Evolutionary conservation across 2,329 filamentous ascomycete species (phyloP).

Genomic region (Rhinocladiella mackenziei): DNA sequence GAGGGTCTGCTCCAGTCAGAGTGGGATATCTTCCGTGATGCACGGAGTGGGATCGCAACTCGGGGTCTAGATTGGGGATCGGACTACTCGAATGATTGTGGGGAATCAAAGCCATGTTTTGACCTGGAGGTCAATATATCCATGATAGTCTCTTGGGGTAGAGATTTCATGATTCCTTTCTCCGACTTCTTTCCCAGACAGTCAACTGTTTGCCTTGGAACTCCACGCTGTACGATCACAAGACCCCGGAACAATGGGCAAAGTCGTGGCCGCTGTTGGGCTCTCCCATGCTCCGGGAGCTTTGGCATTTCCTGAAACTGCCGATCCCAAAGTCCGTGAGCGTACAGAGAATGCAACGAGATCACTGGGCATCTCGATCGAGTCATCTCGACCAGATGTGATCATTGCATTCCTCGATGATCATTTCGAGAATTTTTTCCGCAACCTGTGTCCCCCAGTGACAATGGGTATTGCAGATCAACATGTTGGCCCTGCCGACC

Average conservation of each 20-base stretch:
- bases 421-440: conserved; percentile 35
- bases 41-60: too few relatives aligned
- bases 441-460: conserved; percentile 32
- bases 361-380: conserved; percentile 31
- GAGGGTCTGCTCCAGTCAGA: too few relatives aligned
- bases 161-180: too few relatives aligned
- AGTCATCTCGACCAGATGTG: conserved; percentile 31
- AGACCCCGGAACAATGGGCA: conserved; percentile 15
- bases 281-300: conserved; percentile 16
- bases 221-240: too few relatives aligned
- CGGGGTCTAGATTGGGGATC: too few relatives aligned
- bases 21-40: too few relatives aligned
- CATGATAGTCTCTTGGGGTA: too few relatives aligned
- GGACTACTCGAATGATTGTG: too few relatives aligned
- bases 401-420: conserved; percentile 35
- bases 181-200: too few relatives aligned
- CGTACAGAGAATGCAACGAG: conserved; percentile 31
- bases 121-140: too few relatives aligned
- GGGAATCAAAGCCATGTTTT: too few relatives aligned
- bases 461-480: conserved; percentile 30
- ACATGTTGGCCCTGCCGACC: conserved; percentile 33
- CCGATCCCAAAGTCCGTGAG: conserved; percentile 27
- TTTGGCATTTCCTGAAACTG: conserved; percentile 33
- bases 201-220: too few relatives aligned
- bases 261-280: conserved; percentile 14